Evolutionary conservation across 805 yeast species (phyloP), one percentile per base, ranked within the genome.

Genomic region (Blastobotrys peoriensis): DNA sequence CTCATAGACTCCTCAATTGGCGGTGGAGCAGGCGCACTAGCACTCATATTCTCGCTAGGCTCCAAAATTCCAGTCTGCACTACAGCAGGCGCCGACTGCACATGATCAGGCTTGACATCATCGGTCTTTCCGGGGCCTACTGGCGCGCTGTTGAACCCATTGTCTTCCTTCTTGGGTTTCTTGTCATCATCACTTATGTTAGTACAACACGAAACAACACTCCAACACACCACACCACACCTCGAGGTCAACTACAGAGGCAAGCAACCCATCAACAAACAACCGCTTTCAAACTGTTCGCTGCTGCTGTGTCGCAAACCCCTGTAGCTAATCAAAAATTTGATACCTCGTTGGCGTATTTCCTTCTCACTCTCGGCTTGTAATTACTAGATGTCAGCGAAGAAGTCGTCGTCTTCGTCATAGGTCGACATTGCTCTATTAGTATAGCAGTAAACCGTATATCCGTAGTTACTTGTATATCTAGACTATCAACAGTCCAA

Each of bases 401-500:
- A 89, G 64, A 85, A 81, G 58, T 86, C 91, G 64, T 88, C 96
- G 67, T 89, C 97, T 69, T 88, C 96, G 67, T 87, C 95, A 49
- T 83, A 76, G 46, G 69, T 65, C 48, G 83, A 76, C 84, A 79
- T 80, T 44, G 45, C 65, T 18, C 57, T 33, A 23, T 16, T 17
- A 22, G 25, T 25, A 38, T 18, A 38, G 18, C 22, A 16, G 21
- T 37, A 35, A 19, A 35, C 38, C 38, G 38, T 35, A 19, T 35
- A 35, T 15, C 16, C 38, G 19, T 5, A 13, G 16, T 13, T 19
- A n/a, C 10, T 10, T 16, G 22, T 15, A 16, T 35, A n/a, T 35
- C 38, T 35, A 19, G 19, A 35, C 19, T 35, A 16, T 13, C 22
- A 16, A 35, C 4, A 16, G 43, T 22, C 4, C n/a, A 25, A 28